Evolutionary conservation across 1,284 basidiomycete genomes (phyloP).

Genomic region (Afroboletus lepidellus): DNA sequence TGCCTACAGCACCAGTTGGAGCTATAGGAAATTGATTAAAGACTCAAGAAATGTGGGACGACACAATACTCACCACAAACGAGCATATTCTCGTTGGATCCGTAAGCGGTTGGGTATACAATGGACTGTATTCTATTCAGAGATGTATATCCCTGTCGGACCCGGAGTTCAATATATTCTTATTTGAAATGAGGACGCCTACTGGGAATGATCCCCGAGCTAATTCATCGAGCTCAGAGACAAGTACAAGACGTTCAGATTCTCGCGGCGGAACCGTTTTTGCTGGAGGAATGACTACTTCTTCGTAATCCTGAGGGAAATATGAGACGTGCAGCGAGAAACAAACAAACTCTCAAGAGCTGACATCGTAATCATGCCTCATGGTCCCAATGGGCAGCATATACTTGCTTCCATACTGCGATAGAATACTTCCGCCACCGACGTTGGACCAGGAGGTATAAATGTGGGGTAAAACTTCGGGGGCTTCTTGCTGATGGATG

Average conservation of each 20-base stretch:
- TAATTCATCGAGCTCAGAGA: slow-evolving; percentile 77
- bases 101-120: slow-evolving; percentile 91
- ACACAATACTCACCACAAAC: slow-evolving; percentile 76
- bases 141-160: slow-evolving; percentile 78
- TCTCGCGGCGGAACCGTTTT: slow-evolving; percentile 73
- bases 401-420: slow-evolving; percentile 75
- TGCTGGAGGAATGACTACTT: slow-evolving; percentile 89
- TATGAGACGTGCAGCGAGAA: slow-evolving; percentile 2
- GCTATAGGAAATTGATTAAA: slow-evolving; percentile 46
- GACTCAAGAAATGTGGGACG: not conserved
- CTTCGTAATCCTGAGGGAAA: slow-evolving; percentile 60
- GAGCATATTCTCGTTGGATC: slow-evolving; percentile 94
- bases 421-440: slow-evolving; percentile 64
- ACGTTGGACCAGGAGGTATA: slow-evolving; percentile 67
- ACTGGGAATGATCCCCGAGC: slow-evolving; percentile 89
- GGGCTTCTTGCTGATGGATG: slow-evolving; percentile 47
- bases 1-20: slow-evolving; percentile 88
- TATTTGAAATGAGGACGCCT: slow-evolving; percentile 26
- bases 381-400: slow-evolving; percentile 84
- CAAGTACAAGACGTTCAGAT: slow-evolving; percentile 72
- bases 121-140: slow-evolving; percentile 97
- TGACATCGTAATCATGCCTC: slow-evolving; percentile 65
- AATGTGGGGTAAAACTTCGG: slow-evolving; percentile 84
- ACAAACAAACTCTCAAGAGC: not conserved
- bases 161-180: slow-evolving; percentile 1